phyloP scores from a whole-genome alignment of 1,284 basidiomycete species.

The Inonotus hispidus region DNA sequence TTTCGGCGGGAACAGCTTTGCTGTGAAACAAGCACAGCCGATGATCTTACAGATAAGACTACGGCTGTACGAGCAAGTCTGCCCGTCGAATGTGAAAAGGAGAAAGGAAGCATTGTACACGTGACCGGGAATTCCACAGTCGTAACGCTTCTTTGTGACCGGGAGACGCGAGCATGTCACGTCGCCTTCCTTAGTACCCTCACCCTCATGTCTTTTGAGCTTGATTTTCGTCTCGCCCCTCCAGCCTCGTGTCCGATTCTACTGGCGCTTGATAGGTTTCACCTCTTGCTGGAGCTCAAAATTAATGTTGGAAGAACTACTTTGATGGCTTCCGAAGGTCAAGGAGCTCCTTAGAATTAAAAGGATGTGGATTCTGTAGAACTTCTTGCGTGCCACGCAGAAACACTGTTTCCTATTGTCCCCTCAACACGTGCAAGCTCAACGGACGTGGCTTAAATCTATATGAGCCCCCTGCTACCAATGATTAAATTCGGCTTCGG shows the following conservation, averaged over 20 bases:
- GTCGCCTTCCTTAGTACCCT: background rate
- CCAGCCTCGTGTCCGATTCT: background rate
- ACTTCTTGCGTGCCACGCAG: background rate
- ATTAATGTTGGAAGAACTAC: background rate
- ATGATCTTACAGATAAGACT: background rate
- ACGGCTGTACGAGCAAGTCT: background rate
- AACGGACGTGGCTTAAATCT: background rate
- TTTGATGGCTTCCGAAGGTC: background rate
- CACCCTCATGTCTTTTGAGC: background rate
- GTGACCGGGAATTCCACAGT: background rate
- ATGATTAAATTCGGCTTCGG: background rate
- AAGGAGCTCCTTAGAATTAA: background rate
- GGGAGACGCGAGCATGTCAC: background rate
- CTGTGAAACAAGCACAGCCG: background rate
- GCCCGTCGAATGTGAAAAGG: background rate
- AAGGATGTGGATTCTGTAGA: background rate
- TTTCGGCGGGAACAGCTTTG: background rate
- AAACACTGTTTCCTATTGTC: background rate
- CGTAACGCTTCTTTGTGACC: background rate
- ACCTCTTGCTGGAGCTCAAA: background rate
- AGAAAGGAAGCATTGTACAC: conserved; percentile 12
- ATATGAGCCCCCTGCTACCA: conserved; percentile 1
- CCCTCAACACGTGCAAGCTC: background rate
- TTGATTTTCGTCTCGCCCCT: background rate
- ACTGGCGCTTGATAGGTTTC: background rate